phyloP scores from a whole-genome alignment of 1,284 basidiomycete genomes.

The Leccinum subrobustum region DNA sequence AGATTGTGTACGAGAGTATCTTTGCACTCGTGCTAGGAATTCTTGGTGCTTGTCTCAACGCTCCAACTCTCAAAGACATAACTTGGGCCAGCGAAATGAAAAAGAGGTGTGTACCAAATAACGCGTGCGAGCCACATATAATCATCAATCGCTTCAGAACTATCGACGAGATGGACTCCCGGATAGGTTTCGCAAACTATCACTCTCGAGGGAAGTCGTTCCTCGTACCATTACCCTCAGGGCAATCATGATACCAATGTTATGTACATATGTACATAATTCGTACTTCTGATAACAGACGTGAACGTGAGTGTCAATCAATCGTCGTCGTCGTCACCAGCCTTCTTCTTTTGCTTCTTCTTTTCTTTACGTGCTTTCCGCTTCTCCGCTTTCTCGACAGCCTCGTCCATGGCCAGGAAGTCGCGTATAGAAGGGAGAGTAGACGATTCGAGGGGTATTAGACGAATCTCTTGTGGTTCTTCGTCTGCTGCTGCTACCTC shows the following conservation, averaged over 20 bases:
- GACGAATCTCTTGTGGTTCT: constrained; percentile 47
- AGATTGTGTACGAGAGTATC: constrained; percentile 74
- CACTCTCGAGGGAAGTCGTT: constrained; percentile 58
- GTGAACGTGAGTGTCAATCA: constrained; percentile 14
- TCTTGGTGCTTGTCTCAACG: constrained; percentile 66
- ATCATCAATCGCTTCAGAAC: constrained; percentile 42
- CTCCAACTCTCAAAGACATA: constrained; percentile 73
- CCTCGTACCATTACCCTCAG: constrained; percentile 14
- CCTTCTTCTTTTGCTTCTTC: constrained; percentile 52
- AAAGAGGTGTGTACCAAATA: constrained; percentile 52
- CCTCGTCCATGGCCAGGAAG: constrained; percentile 73
- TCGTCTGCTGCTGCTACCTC: constrained; percentile 39
- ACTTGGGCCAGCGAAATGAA: constrained; percentile 91
- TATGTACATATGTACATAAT: background rate
- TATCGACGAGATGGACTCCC: constrained; percentile 79
- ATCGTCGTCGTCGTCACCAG: constrained; percentile 26
- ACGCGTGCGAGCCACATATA: background rate
- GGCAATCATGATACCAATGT: constrained; percentile 4
- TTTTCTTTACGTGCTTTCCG: constrained; percentile 73
- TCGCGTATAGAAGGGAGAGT: constrained; percentile 78
- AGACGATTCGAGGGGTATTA: constrained; percentile 72
- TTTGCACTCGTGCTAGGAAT: constrained; percentile 66
- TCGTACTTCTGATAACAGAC: constrained; percentile 2
- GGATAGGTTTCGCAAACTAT: constrained; percentile 69
- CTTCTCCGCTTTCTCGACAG: constrained; percentile 60